Evolutionary conservation across 2,329 filamentous ascomycete genomes (phyloP), one percentile per base, ranked within the genome.

Genomic region (Clarireedia sp.): DNA sequence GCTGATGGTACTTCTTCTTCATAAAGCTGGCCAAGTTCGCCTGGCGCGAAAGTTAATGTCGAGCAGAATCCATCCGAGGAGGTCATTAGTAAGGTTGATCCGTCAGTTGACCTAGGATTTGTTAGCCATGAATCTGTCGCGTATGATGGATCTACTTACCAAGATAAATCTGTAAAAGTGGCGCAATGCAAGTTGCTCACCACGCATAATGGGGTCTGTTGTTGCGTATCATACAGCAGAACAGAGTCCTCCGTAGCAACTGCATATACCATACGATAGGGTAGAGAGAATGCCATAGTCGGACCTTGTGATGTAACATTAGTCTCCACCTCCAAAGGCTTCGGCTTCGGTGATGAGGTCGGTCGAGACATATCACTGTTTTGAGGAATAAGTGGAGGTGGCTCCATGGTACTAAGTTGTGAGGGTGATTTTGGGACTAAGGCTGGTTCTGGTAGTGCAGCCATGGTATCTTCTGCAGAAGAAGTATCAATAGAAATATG

Each of bases 41-140:
- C 89, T 2, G 87, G 76, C 1, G 81, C 72, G 67, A 99, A 99
- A 0, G 90, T 87, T 5, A 99, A 76, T 0, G 89, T 87, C 0
- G 94, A 99, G 70, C 94, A 99, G 74, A 97, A 99, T 0, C 94
- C 94, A 70, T 99, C 94, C 0, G 94, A 96, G 0, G 94, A 99
- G n/a, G 90, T 94, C 74, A 99, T 95, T 49, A 99, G 78, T 21
- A 99, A 75, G 1, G 86, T 90, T 43, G 82, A 76, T 12, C 87
- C 87, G 70, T 91, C 87, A 60, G 78, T 83, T 1, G 87, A 87
- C 86, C 86, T 88, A 59, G 29, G 61, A 41, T 3, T 40, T 26
- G 38, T 54, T 57, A 64, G 60, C 48, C 48, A 33, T 29, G 0
- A 10, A 12, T 36, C 44, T 14, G 3, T 17, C 5, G 38, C 4